phyloP scores from a whole-genome alignment of 768 basidiomycete species.

The Psilocybe azurescens region DNA sequence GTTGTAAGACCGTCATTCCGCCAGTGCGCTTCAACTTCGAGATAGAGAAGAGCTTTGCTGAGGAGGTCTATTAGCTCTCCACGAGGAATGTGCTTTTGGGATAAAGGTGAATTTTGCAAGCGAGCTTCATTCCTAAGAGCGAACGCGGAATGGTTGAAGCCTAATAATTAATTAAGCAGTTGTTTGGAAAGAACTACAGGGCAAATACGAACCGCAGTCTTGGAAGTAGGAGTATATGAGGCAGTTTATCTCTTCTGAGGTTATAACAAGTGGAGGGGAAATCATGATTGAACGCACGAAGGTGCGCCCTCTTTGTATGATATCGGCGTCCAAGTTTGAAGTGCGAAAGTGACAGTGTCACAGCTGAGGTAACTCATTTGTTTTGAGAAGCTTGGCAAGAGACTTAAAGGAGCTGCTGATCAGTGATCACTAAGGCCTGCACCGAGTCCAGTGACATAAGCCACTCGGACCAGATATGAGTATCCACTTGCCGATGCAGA shows the following conservation, averaged over 20 bases:
- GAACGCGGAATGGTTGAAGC: slow-evolving; percentile 84
- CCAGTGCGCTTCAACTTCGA: slow-evolving; percentile 87
- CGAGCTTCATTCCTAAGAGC: slow-evolving; percentile 76
- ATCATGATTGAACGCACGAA: slow-evolving; percentile 33
- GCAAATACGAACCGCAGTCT: slow-evolving; percentile 65
- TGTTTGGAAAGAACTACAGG: slow-evolving; percentile 4
- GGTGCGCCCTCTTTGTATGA: slow-evolving; percentile 18
- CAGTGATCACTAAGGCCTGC: background rate
- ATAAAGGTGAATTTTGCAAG: slow-evolving; percentile 70
- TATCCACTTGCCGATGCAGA: background rate
- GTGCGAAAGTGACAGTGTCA: slow-evolving; percentile 21
- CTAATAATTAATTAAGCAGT: slow-evolving; percentile 38
- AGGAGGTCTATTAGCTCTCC: slow-evolving; percentile 85
- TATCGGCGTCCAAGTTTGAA: slow-evolving; percentile 21
- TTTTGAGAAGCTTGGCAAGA: slow-evolving; percentile 22
- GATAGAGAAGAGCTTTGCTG: slow-evolving; percentile 78
- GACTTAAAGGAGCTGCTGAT: slow-evolving; percentile 6
- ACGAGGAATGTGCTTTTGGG: slow-evolving; percentile 76
- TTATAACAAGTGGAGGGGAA: slow-evolving; percentile 61
- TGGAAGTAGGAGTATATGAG: slow-evolving; percentile 84
- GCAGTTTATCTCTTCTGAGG: slow-evolving; percentile 85
- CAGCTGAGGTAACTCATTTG: slow-evolving; percentile 16
- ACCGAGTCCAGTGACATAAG: slow-evolving; percentile 17
- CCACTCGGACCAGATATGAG: slow-evolving; percentile 1
- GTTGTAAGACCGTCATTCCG: slow-evolving; percentile 61